Base-by-base conservation (phyloP, 2,329 filamentous ascomycete genomes). In the Bisporella sp. region DNA sequence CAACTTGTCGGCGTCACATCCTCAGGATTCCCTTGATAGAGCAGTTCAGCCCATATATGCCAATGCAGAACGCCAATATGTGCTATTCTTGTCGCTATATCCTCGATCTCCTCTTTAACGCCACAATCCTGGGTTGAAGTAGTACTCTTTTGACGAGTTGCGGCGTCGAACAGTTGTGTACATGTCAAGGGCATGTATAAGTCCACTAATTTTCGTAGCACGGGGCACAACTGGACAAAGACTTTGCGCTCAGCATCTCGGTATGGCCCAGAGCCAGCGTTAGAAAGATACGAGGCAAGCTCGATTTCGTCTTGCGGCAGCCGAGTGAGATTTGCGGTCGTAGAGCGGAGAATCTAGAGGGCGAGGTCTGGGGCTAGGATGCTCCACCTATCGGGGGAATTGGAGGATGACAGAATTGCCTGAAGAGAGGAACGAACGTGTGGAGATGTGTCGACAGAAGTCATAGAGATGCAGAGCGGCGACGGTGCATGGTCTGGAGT, bases 51-150 rank as follows among this genome's bases (percentile, higher is more conserved):
- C 89, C 91, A 97, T 3, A 96, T 85, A 45, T 87, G 79, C 90
- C 91, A 96, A 68, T 96, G 90, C 29, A 97, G 71, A 5, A 93
- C 77, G 11, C 87, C 82, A 43, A 96, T 81, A 63, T 96, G 92
- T 5, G 89, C 85, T 46, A 96, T 75, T 42, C 88, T 82, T 41
- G 83, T 85, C 1, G 88, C 82, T 66, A 96, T 80, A 52, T 89
- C 84, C 41, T 77, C 74, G 37, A 87, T 57, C 29, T 64, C 60
- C 5, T 62, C 60, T 35, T 61, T 64, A 9, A 48, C 37, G 5
- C 49, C 56, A 40, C 21, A 50, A 3, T 11, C 9, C 21, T 49
- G 53, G 11, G 37, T 5, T 13, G 21, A 31, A 3, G 53, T 30
- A n/a, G n/a, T n/a, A 29, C 43, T 39, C 50, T 55, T 62, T 4